Base-by-base conservation (phyloP, 495 filamentous ascomycete species). In the Sporormia fimetaria region DNA sequence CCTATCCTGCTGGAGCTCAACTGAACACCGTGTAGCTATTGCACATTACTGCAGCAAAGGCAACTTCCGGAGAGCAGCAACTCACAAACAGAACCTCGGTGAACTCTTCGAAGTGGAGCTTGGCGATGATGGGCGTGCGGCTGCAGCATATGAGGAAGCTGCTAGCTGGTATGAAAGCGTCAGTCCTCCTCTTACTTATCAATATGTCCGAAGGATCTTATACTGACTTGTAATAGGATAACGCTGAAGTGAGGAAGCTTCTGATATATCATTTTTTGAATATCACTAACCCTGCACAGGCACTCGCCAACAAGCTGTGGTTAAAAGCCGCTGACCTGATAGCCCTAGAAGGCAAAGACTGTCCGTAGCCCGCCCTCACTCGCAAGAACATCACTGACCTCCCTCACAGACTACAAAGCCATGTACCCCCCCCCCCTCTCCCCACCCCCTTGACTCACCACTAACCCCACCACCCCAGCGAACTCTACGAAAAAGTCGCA, bases 141-240 rank as follows among this genome's bases (percentile, higher is more conserved):
- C 84, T 35, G 78, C 81, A 31, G 77, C 73, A 50, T 94, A 87
- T 57, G 75, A 88, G 57, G 51, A 54, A 28, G 83, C 87, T 18
- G 87, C 84, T 5, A 72, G 76, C 31, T 93, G 85, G 83, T 96
- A 79, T 54, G 82, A 90, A 80, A 85, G 84, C 84, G 75, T 88
- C 74, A 51, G 78, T 63, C 21, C 21, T 4, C 16, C 24, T 25
- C 21, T 32, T 24, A 15, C 14, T 32, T 10, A 8, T 4, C 23
- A n/a, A 7, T 2, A 16, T 20, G 24, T 21, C 6, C 7, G 10
- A 5, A 22, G 18, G 11, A 35, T n/a, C 24, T 27, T 12, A 12
- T 10, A 21, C 47, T 51, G 27, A 49, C 34, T 27, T 29, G n/a
- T 14, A 25, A 12, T 35, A 52, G 49, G 49, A 52, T 20, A 52